phyloP scores from a whole-genome alignment of 202 grass and related monocot genomes.

The Setaria italica region DNA sequence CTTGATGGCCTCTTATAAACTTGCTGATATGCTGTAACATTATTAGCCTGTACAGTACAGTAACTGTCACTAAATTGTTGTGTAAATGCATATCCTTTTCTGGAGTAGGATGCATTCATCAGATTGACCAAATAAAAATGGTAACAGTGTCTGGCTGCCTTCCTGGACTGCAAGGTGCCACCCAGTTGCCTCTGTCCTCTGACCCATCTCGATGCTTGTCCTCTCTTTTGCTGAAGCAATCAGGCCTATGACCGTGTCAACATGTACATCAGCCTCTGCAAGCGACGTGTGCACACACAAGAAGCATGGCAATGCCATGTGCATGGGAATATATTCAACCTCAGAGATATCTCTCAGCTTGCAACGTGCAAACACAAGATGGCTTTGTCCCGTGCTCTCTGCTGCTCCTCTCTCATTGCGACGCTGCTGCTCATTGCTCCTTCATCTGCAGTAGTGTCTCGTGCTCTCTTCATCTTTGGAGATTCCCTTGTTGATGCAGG shows the following conservation, averaged over 20 bases:
- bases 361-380: constrained; percentile 38
- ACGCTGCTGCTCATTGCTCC: constrained; percentile 45
- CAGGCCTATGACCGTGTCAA: constrained; percentile 42
- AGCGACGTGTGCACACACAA: constrained; percentile 13
- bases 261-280: constrained; percentile 28
- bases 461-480: constrained; percentile 77
- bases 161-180: neutral
- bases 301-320: constrained; percentile 20
- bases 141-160: constrained; percentile 5
- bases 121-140: neutral
- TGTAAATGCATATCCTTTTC: neutral
- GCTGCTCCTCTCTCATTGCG: constrained; percentile 31
- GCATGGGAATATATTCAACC: constrained; percentile 40
- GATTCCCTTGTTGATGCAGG: constrained; percentile 91
- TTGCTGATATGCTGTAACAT: neutral
- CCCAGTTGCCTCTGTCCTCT: neutral
- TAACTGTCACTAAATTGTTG: neutral
- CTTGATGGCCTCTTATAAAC: neutral
- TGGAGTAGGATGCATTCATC: neutral
- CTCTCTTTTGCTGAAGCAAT: constrained; percentile 35
- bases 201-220: neutral
- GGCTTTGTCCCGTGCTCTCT: constrained; percentile 41
- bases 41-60: neutral
- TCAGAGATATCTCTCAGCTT: neutral
- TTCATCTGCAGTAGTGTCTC: constrained; percentile 45